Evolutionary conservation across 164 flowering plant genomes (phyloP).

Genomic region (Aristolochia fimbriata): DNA sequence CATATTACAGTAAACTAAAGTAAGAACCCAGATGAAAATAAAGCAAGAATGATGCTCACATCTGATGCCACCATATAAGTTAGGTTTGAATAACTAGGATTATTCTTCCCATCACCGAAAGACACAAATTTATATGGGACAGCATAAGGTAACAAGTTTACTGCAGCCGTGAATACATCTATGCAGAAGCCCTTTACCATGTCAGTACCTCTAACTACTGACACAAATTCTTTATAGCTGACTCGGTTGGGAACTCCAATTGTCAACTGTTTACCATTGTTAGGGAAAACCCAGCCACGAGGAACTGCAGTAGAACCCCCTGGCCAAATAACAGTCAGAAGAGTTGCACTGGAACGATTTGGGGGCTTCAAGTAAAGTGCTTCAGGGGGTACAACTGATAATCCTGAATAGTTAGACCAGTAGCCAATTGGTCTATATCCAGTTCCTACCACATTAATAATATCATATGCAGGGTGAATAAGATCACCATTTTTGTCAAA

Average conservation of each 20-base stretch:
- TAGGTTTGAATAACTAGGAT: slow-evolving; percentile 69
- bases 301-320: slow-evolving; percentile 46
- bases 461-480: slow-evolving; percentile 57
- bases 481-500: slow-evolving; percentile 44
- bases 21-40: not conserved
- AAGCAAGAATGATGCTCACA: slow-evolving; percentile 35
- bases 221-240: slow-evolving; percentile 48
- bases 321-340: slow-evolving; percentile 56
- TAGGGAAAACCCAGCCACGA: slow-evolving; percentile 80
- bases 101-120: slow-evolving; percentile 55
- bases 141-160: slow-evolving; percentile 69
- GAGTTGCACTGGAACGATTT: slow-evolving; percentile 39
- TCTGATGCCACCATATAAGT: slow-evolving; percentile 40
- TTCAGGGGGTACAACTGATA: slow-evolving; percentile 54
- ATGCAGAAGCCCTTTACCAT: slow-evolving; percentile 64
- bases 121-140: slow-evolving; percentile 58
- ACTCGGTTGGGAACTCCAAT: slow-evolving; percentile 64
- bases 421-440: slow-evolving; percentile 53
- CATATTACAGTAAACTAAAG: not conserved
- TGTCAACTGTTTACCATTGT: slow-evolving; percentile 43
- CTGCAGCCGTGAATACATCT: slow-evolving; percentile 78
- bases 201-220: slow-evolving; percentile 37
- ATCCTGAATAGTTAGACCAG: slow-evolving; percentile 71
- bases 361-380: slow-evolving; percentile 41
- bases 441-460: slow-evolving; percentile 64